Percentiles rank a stretch among this genome's conserved stretches.
Conservation (phyloP, 495 filamentous ascomycete species). For the Penicillium daleae region DNA sequence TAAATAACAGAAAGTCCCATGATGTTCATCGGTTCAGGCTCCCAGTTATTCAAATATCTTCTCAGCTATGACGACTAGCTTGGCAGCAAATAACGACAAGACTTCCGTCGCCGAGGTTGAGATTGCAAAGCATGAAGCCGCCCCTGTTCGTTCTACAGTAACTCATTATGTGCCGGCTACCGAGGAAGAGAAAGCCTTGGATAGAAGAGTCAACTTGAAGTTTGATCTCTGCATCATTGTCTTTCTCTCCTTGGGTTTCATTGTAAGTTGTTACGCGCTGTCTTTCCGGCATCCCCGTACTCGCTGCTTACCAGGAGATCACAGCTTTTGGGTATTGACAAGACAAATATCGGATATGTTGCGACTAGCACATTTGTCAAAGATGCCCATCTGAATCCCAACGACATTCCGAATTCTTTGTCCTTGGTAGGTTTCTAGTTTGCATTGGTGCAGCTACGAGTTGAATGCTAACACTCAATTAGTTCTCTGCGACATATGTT, state of each 20-base stretch:
- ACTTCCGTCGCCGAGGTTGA: neutral
- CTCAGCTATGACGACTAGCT: neutral
- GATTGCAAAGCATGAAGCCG: neutral
- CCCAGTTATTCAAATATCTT: neutral
- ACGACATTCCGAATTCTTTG: neutral
- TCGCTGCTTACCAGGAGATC: neutral
- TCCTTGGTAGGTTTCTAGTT: neutral
- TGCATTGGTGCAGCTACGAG: neutral
- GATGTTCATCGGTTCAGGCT: neutral
- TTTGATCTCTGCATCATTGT: neutral
- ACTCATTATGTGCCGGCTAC: neutral
- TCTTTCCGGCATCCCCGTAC: neutral
- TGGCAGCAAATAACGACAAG: neutral
- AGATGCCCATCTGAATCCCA: neutral
- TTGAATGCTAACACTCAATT: neutral
- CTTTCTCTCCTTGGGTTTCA: neutral
- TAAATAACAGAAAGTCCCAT: neutral
- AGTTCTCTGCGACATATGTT: conserved; percentile 2
- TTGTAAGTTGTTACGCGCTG: neutral
- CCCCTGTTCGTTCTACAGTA: neutral
- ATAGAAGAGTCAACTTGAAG: neutral
- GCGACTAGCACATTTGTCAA: neutral
- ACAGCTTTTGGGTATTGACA: neutral
- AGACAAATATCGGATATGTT: neutral
- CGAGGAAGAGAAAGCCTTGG: neutral